Evolutionary conservation across 2,329 filamentous ascomycete genomes (phyloP).

Genomic region (Camptophora hylomeconis): DNA sequence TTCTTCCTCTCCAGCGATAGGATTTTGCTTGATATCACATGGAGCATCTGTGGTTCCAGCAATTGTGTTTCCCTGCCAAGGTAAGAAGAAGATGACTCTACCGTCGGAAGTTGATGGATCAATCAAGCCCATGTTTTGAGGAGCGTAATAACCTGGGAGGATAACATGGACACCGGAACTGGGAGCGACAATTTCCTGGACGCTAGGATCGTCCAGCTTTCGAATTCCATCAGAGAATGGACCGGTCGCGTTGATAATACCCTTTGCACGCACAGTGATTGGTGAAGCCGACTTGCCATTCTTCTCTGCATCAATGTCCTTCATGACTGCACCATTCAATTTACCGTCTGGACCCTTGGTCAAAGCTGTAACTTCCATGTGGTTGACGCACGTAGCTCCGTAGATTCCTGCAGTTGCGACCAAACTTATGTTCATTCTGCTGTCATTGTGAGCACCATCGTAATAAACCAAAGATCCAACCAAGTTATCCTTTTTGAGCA

Average conservation of each 20-base stretch:
- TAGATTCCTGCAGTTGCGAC: slow-evolving; percentile 84
- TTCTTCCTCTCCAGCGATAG: slow-evolving; percentile 66
- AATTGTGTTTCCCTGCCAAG: slow-evolving; percentile 87
- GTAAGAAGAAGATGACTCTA: slow-evolving; percentile 83
- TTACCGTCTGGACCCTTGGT: slow-evolving; percentile 61
- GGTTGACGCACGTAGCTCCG: slow-evolving; percentile 69
- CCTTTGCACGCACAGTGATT: slow-evolving; percentile 56
- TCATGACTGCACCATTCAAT: slow-evolving; percentile 60
- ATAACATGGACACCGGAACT: slow-evolving; percentile 78
- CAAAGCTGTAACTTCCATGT: slow-evolving; percentile 65
- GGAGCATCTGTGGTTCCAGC: slow-evolving; percentile 77
- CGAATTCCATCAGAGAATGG: slow-evolving; percentile 78
- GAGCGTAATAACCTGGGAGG: slow-evolving; percentile 75
- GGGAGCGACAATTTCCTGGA: slow-evolving; percentile 69
- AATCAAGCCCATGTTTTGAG: slow-evolving; percentile 66
- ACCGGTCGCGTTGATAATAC: slow-evolving; percentile 77
- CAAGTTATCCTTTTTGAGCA: slow-evolving; percentile 68
- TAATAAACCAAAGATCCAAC: slow-evolving; percentile 81
- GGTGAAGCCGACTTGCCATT: slow-evolving; percentile 55
- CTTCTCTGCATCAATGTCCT: slow-evolving; percentile 54
- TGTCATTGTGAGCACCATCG: slow-evolving; percentile 85
- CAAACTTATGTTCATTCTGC: slow-evolving; percentile 79
- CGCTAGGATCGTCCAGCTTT: slow-evolving; percentile 64
- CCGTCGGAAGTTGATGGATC: slow-evolving; percentile 80
- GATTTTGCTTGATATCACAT: slow-evolving; percentile 57